Evolutionary conservation across 2,329 filamentous ascomycete species (phyloP).

Genomic region (Escovopsis sp.): DNA sequence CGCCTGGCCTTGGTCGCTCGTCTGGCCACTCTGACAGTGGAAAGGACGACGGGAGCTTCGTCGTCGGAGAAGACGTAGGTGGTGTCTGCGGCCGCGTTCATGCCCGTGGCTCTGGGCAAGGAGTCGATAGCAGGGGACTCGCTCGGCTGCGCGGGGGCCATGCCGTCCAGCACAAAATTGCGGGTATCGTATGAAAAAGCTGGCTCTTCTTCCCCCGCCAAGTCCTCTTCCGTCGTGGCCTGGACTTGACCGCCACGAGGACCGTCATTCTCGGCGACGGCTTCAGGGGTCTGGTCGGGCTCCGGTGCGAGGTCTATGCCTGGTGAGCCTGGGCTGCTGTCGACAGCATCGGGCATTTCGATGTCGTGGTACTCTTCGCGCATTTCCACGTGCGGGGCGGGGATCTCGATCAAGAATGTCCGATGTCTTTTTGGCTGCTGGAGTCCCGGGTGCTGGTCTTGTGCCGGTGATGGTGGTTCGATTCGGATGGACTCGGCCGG

Average conservation of each 20-base stretch:
- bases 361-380: conserved; percentile 5
- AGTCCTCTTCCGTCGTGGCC: too few species aligned
- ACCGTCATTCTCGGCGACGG: neutral
- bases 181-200: too few species aligned
- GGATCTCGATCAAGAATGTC: conserved; percentile 8
- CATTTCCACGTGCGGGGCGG: conserved; percentile 1
- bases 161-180: too few species aligned
- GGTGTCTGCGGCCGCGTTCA: too few species aligned
- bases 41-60: conserved; percentile 16
- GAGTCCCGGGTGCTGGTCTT: too few species aligned
- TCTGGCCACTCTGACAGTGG: conserved; percentile 4
- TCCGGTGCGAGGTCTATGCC: neutral
- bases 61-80: conserved; percentile 20
- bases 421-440: conserved; percentile 3
- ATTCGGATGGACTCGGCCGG: too few species aligned
- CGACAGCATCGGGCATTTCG: conserved; percentile 1
- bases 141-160: too few species aligned
- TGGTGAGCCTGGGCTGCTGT: neutral
- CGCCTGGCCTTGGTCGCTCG: neutral
- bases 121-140: too few species aligned
- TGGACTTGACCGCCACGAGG: too few species aligned
- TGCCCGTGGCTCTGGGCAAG: too few species aligned
- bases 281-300: neutral
- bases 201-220: too few species aligned
- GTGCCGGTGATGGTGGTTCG: too few species aligned